Conservation (phyloP, 441 rosid genomes). For the Biscutella laevigata region DNA sequence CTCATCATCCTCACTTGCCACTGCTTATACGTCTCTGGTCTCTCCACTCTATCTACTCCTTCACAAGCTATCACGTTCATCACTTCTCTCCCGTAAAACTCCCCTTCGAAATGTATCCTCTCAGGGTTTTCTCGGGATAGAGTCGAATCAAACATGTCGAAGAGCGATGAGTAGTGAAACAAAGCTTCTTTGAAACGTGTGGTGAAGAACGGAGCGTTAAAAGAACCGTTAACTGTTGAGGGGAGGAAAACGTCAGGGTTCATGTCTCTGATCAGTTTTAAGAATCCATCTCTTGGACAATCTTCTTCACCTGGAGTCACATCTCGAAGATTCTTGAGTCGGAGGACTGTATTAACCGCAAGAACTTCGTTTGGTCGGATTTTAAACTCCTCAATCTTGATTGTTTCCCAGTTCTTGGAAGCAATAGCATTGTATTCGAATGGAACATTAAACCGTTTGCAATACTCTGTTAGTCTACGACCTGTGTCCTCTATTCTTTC, state of each 20-base stretch:
- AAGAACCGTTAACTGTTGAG: constrained; percentile 58
- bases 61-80: constrained; percentile 49
- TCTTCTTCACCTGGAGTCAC: constrained; percentile 44
- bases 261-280: constrained; percentile 40
- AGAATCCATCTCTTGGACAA: constrained; percentile 42
- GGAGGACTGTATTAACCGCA: constrained; percentile 43
- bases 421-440: constrained; percentile 55
- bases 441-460: constrained; percentile 51
- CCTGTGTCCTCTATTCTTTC: constrained; percentile 68
- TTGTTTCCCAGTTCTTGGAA: constrained; percentile 71
- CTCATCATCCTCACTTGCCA: constrained; percentile 36
- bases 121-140: constrained; percentile 38
- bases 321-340: constrained; percentile 54
- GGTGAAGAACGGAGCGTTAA: constrained; percentile 74
- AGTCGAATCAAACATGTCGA: constrained; percentile 55
- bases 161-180: constrained; percentile 63
- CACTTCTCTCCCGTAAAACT: constrained; percentile 28
- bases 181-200: constrained; percentile 73
- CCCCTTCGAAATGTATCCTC: constrained; percentile 36
- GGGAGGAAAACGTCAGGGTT: constrained; percentile 62
- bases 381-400: constrained; percentile 55
- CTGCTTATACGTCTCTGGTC: constrained; percentile 43
- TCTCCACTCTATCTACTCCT: constrained; percentile 35
- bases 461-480: constrained; percentile 40
- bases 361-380: constrained; percentile 42